Evolutionary conservation across 176 grass and related monocot species (phyloP), one percentile per base, ranked within the genome.

Genomic region (Pharus latifolius): DNA sequence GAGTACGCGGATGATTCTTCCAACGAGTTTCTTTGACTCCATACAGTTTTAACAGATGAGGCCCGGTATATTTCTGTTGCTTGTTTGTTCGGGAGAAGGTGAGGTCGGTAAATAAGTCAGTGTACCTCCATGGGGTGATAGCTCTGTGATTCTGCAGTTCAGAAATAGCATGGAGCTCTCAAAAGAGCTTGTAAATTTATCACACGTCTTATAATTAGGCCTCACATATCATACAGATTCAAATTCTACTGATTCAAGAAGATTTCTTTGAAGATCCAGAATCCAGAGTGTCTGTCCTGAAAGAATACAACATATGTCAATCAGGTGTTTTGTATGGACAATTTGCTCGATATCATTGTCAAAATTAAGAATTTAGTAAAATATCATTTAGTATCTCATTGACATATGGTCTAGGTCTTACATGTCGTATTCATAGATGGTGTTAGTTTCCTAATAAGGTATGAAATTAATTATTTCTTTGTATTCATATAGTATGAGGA

Each of bases 21-120:
- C 15, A 75, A 85, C 2, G 70, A 80, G 49, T 85, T 63, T 75
- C 13, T 85, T 15, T 85, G 63, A 85, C 18, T 7, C 24, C 46
- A 14, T 56, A 25, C 13, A 18, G 3, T 69, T 53, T 74, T 30
- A 41, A 48, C 13, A 0, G 29, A 60, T 47, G 71, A 31, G 60
- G 43, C 72, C 7, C 2, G 3, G 19, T 33, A 17, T 33, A 50
- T 17, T 49, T 41, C 14, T 25, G 32, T 31, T 2, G 20, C 18
- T 10, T 24, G 3, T n/a, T 19, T 67, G 48, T 4, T n/a, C 18
- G 7, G 14, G 24, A 41, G 29, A 63, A 76, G 28, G 28, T 20
- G 48, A 55, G 56, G 1, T 38, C 37, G 0, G 63, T 5, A 6
- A 5, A 17, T 64, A 23, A 54, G n/a, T 1, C 7, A 50, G 1